These are phyloP conservation scores for Sisymbrium altissimum DNA, from an alignment of 345 rosid species.

Conservation along the genomic window DNA sequence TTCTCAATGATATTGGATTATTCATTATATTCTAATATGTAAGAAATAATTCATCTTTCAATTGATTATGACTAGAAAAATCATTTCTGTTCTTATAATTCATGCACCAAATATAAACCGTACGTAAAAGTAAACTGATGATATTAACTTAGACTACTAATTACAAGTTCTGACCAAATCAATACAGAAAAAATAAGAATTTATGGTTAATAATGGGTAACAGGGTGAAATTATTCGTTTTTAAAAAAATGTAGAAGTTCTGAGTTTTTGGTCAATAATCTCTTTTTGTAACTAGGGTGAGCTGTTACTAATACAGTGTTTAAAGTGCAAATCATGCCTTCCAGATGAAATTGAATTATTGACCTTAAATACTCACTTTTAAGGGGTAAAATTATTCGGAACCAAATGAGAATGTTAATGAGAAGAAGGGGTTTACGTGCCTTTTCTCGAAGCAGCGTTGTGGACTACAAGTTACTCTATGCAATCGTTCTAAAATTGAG, in stretches of 20 bases:
- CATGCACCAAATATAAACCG: neutral
- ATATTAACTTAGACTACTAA: neutral
- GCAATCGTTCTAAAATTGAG: neutral
- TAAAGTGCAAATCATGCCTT: neutral
- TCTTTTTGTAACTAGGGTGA: neutral
- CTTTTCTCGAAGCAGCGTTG: constrained; percentile 1
- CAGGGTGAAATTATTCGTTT: neutral
- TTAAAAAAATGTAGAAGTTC: neutral
- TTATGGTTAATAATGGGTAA: neutral
- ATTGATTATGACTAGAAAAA: neutral
- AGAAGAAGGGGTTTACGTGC: neutral
- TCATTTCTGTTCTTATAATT: neutral
- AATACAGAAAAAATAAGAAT: neutral
- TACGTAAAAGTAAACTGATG: neutral
- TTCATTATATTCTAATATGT: neutral
- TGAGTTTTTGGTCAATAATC: neutral
- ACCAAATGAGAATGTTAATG: neutral
- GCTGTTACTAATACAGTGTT: neutral
- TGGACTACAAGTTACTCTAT: neutral
- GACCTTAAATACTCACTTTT: neutral
- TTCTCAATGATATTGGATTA: neutral
- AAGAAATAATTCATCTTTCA: neutral
- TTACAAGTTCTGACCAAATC: neutral
- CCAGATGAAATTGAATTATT: neutral
- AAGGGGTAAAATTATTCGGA: neutral